phyloP scores from a whole-genome alignment of 2,329 filamentous ascomycete species.

The Colletotrichum kahawae region DNA sequence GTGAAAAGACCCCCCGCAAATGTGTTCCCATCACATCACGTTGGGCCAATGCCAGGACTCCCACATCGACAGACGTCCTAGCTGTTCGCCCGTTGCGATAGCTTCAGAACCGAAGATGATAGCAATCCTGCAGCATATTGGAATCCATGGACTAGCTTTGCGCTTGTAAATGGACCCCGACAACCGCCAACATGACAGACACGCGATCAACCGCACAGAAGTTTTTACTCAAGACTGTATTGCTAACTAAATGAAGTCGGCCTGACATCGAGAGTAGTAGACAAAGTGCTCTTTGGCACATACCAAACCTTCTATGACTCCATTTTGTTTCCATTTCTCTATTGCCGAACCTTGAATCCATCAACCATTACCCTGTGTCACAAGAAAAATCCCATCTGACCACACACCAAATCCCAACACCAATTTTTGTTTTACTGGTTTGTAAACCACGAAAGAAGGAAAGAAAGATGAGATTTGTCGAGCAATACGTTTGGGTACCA shows the following conservation, averaged over 20 bases:
- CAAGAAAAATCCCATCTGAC: not conserved
- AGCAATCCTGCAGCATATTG: not conserved
- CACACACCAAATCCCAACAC: not conserved
- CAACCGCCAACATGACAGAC: not conserved
- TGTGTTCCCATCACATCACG: not conserved
- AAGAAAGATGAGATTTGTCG: not conserved
- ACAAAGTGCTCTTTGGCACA: slow-evolving; percentile 1
- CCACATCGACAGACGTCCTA: not conserved
- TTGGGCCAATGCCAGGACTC: not conserved
- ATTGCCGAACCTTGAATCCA: not conserved
- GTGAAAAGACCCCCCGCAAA: too few species aligned
- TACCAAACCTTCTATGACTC: not conserved
- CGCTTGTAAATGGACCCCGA: not conserved
- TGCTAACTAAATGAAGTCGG: not conserved
- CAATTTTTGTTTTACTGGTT: not conserved
- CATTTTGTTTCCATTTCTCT: not conserved
- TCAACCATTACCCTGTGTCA: not conserved
- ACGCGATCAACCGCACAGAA: not conserved
- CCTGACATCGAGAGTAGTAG: not conserved
- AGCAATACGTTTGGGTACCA: not conserved
- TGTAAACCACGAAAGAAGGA: not conserved
- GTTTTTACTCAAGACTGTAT: slow-evolving; percentile 9
- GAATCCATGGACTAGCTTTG: not conserved
- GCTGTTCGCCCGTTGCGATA: not conserved
- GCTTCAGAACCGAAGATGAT: not conserved